Conservation (phyloP, 805 yeast genomes). For the Saturnispora mendoncae region DNA sequence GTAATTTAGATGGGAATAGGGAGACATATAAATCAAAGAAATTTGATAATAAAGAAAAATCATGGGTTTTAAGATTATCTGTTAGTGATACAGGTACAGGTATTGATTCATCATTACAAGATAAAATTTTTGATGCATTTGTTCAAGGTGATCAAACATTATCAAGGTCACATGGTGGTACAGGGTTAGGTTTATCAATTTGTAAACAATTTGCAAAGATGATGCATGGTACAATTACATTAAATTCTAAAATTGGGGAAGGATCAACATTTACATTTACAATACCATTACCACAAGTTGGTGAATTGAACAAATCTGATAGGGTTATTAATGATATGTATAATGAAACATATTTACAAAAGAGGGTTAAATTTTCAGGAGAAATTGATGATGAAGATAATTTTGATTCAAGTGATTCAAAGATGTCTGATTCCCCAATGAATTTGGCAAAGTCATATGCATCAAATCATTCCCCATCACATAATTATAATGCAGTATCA, state of each 20-base stretch:
- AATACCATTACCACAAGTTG: constrained; percentile 64
- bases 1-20: constrained; percentile 14
- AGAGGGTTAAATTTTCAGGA: constrained; percentile 32
- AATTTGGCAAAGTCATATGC: constrained; percentile 13
- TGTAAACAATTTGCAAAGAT: constrained; percentile 83
- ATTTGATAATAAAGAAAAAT: constrained; percentile 20
- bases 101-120: constrained; percentile 71
- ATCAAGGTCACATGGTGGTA: constrained; percentile 89
- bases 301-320: constrained; percentile 36
- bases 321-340: constrained; percentile 45
- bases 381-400: constrained; percentile 8
- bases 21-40: constrained; percentile 14
- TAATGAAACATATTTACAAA: constrained; percentile 42
- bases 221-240: constrained; percentile 74
- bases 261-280: constrained; percentile 82
- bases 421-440: constrained; percentile 1
- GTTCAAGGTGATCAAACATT: constrained; percentile 95
- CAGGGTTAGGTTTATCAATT: constrained; percentile 84
- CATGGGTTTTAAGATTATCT: constrained; percentile 57
- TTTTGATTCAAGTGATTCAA: background rate
- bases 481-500: constrained; percentile 1
- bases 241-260: constrained; percentile 65
- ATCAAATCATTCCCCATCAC: constrained; percentile 2
- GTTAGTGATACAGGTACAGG: constrained; percentile 95
- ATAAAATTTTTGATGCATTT: constrained; percentile 88